phyloP scores from a whole-genome alignment of 331 rosid species.

The Acacia concinna region DNA sequence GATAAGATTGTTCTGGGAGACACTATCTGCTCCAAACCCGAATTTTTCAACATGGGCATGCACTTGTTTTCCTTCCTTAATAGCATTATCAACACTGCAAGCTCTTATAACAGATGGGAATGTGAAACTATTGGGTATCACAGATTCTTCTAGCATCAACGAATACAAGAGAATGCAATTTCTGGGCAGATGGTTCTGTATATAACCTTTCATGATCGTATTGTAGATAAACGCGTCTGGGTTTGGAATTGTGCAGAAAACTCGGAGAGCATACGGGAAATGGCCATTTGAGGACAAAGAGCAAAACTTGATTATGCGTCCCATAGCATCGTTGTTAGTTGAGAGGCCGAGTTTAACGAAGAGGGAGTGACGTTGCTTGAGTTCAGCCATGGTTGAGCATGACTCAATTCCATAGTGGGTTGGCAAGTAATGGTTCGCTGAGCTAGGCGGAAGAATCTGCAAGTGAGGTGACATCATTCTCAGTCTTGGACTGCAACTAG shows the following conservation, averaged over 20 bases:
- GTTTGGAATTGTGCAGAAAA: conserved; percentile 47
- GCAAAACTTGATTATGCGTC: conserved; percentile 58
- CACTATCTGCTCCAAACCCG: conserved; percentile 46
- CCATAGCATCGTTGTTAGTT: conserved; percentile 53
- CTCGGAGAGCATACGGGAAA: conserved; percentile 50
- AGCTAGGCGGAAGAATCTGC: conserved; percentile 29
- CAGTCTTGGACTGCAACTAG: neutral
- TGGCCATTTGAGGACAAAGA: conserved; percentile 47
- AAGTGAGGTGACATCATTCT: conserved; percentile 10
- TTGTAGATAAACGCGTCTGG: conserved; percentile 71
- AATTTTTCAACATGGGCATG: conserved; percentile 64
- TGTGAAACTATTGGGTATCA: conserved; percentile 52
- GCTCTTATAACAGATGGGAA: conserved; percentile 57
- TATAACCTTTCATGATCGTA: conserved; percentile 52
- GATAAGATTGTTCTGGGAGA: conserved; percentile 46
- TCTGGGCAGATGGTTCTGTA: conserved; percentile 22
- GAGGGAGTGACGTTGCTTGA: conserved; percentile 60
- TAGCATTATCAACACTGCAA: conserved; percentile 31
- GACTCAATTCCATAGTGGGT: conserved; percentile 22
- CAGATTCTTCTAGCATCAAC: conserved; percentile 45
- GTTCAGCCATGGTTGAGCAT: conserved; percentile 57
- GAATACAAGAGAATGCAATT: conserved; percentile 47
- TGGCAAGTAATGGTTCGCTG: conserved; percentile 29
- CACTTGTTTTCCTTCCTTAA: conserved; percentile 43
- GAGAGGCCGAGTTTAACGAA: conserved; percentile 59